Percentiles rank a stretch among this genome's conserved stretches.
These are phyloP conservation scores for Theobroma grandiflorum DNA, from an alignment of 441 rosid genomes.

Conservation along the genomic window DNA sequence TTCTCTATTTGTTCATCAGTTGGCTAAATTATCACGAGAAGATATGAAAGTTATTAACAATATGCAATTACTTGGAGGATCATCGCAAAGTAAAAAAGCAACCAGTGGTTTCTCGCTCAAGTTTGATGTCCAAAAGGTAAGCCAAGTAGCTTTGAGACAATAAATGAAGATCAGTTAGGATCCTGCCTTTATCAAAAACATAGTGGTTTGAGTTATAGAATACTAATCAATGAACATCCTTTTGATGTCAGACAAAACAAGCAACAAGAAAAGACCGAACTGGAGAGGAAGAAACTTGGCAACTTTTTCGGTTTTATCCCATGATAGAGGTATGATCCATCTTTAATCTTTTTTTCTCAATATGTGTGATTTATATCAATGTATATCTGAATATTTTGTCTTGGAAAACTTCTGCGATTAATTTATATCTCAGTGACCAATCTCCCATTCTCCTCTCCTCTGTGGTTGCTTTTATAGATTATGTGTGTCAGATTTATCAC, in stretches of 20 bases:
- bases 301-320: conserved; percentile 74
- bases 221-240: conserved; percentile 26
- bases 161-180: neutral
- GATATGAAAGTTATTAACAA: conserved; percentile 71
- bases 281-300: conserved; percentile 78
- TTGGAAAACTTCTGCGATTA: neutral
- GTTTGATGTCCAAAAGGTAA: conserved; percentile 71
- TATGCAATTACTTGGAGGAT: conserved; percentile 71
- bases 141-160: conserved; percentile 9
- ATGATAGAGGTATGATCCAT: conserved; percentile 59
- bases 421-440: neutral
- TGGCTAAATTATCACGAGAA: conserved; percentile 64
- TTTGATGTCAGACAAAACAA: conserved; percentile 58
- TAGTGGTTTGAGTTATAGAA: neutral
- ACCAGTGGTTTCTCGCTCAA: conserved; percentile 64
- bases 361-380: neutral
- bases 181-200: conserved; percentile 15
- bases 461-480: neutral
- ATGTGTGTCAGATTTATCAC: neutral
- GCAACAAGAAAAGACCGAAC: conserved; percentile 73
- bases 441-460: neutral
- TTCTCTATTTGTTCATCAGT: conserved; percentile 42
- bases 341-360: neutral
- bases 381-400: neutral
- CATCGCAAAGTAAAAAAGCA: conserved; percentile 51